Evolutionary conservation across 2,329 filamentous ascomycete genomes (phyloP).

Genomic region (Ceratocystis colombiana): DNA sequence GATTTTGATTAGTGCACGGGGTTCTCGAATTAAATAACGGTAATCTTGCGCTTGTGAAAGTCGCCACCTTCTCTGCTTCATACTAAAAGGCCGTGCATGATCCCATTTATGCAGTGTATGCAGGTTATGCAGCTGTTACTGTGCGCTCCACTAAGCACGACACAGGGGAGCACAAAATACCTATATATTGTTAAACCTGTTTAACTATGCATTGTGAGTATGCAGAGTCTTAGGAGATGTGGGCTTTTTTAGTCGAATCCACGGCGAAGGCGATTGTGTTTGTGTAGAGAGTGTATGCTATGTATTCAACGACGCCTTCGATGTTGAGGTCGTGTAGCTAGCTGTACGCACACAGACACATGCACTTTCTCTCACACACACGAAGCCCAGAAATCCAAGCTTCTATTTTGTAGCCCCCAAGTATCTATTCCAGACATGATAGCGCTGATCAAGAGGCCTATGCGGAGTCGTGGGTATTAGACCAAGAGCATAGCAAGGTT

Average conservation of each 20-base stretch:
- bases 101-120: slow-evolving; percentile 5
- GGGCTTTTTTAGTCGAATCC: neutral
- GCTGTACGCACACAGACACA: neutral
- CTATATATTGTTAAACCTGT: neutral
- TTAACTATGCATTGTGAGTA: slow-evolving; percentile 3
- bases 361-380: neutral
- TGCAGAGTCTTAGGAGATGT: neutral
- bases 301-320: neutral
- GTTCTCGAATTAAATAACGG: too few species aligned
- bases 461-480: too few species aligned
- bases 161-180: neutral
- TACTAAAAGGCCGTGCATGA: slow-evolving; percentile 3
- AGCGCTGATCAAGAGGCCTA: too few species aligned
- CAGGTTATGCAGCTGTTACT: neutral
- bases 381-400: too few species aligned
- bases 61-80: neutral
- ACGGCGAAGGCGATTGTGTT: neutral
- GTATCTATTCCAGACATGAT: too few species aligned
- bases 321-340: neutral
- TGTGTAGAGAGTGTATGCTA: neutral
- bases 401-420: too few species aligned
- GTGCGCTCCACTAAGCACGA: neutral
- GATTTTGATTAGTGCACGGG: too few species aligned
- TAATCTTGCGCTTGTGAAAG: neutral
- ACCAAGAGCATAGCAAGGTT: too few species aligned